Evolutionary conservation across 2,329 filamentous ascomycete species (phyloP).

Genomic region (Shiraia sp.): DNA sequence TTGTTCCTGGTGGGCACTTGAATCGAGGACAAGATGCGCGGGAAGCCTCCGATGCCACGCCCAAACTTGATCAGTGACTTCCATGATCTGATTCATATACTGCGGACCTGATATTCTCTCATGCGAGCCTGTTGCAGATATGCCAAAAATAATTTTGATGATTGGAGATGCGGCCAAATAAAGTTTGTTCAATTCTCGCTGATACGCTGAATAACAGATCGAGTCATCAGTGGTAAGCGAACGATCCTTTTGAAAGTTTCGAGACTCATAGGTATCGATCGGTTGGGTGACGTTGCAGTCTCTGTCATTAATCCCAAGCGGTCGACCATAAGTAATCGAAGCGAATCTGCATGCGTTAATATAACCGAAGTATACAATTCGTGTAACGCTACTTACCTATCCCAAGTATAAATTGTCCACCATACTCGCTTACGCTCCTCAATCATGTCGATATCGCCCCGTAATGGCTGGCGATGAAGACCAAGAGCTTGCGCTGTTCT

Average conservation of each 20-base stretch:
- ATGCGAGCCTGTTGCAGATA: constrained; percentile 9
- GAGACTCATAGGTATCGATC: constrained; percentile 37
- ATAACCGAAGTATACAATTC: neutral
- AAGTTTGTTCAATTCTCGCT: constrained; percentile 32
- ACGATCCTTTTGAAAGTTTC: constrained; percentile 20
- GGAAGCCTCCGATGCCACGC: constrained; percentile 31
- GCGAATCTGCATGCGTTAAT: constrained; percentile 33
- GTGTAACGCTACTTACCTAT: constrained; percentile 22
- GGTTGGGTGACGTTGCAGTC: constrained; percentile 46
- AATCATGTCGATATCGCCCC: constrained; percentile 22
- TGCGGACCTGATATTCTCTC: constrained; percentile 7
- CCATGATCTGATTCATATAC: constrained; percentile 18
- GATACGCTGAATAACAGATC: constrained; percentile 16
- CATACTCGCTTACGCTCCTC: constrained; percentile 48
- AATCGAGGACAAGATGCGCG: constrained; percentile 21
- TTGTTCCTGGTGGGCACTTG: constrained; percentile 18
- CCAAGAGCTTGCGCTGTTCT: constrained; percentile 43
- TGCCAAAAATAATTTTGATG: constrained; percentile 32
- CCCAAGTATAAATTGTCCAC: constrained; percentile 52
- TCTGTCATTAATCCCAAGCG: constrained; percentile 49
- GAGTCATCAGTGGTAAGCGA: neutral
- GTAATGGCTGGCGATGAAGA: constrained; percentile 34
- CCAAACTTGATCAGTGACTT: constrained; percentile 22
- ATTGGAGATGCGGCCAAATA: constrained; percentile 37
- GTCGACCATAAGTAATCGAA: constrained; percentile 48